Conservation (phyloP, 352 stramenopile species). For the Phytophthora lateralis region DNA sequence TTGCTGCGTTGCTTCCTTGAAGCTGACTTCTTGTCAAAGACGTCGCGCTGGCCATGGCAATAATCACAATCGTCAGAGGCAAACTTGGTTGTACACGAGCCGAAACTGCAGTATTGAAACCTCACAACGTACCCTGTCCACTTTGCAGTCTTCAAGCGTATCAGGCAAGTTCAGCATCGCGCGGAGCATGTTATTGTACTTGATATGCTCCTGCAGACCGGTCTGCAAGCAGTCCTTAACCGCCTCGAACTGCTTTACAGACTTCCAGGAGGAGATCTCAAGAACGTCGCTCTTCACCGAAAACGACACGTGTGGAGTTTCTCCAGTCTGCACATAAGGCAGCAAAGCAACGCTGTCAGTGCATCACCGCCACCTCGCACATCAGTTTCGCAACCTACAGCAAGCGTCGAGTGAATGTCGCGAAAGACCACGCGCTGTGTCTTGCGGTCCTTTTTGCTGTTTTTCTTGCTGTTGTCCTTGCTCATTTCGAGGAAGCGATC, state of each 20-base stretch:
- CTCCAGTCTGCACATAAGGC: conserved; percentile 54
- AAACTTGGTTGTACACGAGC: not conserved
- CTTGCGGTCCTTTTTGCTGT: conserved; percentile 90
- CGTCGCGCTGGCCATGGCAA: conserved; percentile 52
- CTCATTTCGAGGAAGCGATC: conserved; percentile 78
- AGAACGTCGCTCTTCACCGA: conserved; percentile 76
- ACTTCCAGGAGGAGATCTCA: conserved; percentile 78
- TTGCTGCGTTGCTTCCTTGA: conserved; percentile 83
- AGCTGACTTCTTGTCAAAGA: conserved; percentile 85
- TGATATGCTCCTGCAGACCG: conserved; percentile 85
- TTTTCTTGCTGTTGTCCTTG: conserved; percentile 91
- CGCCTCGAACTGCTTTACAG: conserved; percentile 82
- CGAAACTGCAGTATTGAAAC: not conserved
- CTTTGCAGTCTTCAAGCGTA: conserved; percentile 71
- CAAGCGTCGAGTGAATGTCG: conserved; percentile 81
- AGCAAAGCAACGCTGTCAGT: conserved; percentile 1
- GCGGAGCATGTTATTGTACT: conserved; percentile 89
- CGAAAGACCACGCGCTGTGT: conserved; percentile 84
- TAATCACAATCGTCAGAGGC: conserved; percentile 7
- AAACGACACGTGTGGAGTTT: conserved; percentile 81
- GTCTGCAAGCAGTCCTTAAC: conserved; percentile 78
- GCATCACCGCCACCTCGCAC: not conserved
- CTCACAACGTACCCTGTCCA: conserved; percentile 65
- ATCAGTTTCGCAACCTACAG: conserved; percentile 39
- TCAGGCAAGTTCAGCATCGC: conserved; percentile 78